Evolutionary conservation across 768 basidiomycete genomes (phyloP).

Genomic region (Suillus clintonianus): DNA sequence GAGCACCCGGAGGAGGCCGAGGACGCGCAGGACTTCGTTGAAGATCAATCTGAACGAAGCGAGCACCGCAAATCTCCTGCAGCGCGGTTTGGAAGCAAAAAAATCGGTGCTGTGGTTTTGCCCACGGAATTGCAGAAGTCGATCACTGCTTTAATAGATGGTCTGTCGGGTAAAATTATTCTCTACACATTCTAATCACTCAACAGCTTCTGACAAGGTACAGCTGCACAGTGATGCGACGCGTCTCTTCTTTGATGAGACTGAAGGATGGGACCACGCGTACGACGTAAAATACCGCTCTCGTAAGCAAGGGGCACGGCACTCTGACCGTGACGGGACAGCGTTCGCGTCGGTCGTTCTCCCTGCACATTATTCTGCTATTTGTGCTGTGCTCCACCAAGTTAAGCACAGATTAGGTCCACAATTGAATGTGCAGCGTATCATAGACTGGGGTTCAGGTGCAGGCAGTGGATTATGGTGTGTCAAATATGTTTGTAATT

Average conservation of each 20-base stretch:
- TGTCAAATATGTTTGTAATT: slow-evolving; percentile 15
- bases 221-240: slow-evolving; percentile 69
- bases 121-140: slow-evolving; percentile 70
- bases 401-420: slow-evolving; percentile 62
- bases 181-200: slow-evolving; percentile 7
- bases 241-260: slow-evolving; percentile 58
- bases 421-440: slow-evolving; percentile 56
- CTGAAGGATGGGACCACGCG: slow-evolving; percentile 52
- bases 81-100: slow-evolving; percentile 75
- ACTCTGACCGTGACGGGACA: slow-evolving; percentile 70
- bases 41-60: slow-evolving; percentile 27
- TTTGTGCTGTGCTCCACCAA: slow-evolving; percentile 72
- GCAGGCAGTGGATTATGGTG: slow-evolving; percentile 86
- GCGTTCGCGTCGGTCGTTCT: slow-evolving; percentile 87
- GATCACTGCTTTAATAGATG: slow-evolving; percentile 67
- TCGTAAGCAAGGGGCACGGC: slow-evolving; percentile 54
- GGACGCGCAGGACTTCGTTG: slow-evolving; percentile 31
- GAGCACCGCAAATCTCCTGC: slow-evolving; percentile 73
- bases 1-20: slow-evolving; percentile 34
- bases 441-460: slow-evolving; percentile 86
- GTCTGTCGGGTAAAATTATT: slow-evolving; percentile 37
- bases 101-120: slow-evolving; percentile 70
- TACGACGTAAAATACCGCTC: slow-evolving; percentile 66
- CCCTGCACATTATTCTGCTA: slow-evolving; percentile 83
- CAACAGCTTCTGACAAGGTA: slow-evolving; percentile 61